Conservation (phyloP, 2,329 filamentous ascomycete species). For the Phaeosphaeria sp. region DNA sequence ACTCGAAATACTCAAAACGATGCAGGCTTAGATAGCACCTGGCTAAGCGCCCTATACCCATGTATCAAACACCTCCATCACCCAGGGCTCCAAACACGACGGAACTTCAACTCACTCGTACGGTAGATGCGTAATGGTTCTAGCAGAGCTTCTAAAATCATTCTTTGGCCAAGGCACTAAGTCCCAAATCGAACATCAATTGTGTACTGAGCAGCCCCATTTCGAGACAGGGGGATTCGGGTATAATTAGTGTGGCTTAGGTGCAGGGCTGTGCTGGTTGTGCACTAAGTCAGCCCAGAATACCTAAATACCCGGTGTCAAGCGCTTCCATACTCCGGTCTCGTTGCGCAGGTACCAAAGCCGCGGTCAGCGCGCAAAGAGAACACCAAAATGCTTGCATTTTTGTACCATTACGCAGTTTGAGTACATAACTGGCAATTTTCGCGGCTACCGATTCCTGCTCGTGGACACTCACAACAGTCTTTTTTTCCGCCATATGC, state of each 20-base stretch:
- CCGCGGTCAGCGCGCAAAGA: not conserved
- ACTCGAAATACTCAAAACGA: not conserved
- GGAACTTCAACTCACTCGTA: not conserved
- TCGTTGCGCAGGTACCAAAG: not conserved
- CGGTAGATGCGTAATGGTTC: not conserved
- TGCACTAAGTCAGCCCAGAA: not conserved
- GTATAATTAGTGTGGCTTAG: not conserved
- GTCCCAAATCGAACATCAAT: not conserved
- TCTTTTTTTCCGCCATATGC: too few species aligned
- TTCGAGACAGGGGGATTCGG: not conserved
- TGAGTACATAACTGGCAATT: too few species aligned
- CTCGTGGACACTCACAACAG: too few species aligned
- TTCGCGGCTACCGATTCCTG: too few species aligned
- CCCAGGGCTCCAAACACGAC: too few species aligned
- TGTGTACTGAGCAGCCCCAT: slow-evolving; percentile 1
- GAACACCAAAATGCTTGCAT: too few species aligned
- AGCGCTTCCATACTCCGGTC: not conserved
- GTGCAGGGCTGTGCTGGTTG: not conserved
- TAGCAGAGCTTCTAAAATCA: not conserved
- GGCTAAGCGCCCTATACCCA: not conserved
- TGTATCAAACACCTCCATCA: not conserved
- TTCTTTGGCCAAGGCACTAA: not conserved
- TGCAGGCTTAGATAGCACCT: not conserved
- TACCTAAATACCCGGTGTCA: not conserved
- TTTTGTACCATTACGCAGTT: too few species aligned